Evolutionary conservation across 139 green algal genomes (phyloP), one percentile per base, ranked within the genome.

Genomic region (Mesotaenium endlicherianum): DNA sequence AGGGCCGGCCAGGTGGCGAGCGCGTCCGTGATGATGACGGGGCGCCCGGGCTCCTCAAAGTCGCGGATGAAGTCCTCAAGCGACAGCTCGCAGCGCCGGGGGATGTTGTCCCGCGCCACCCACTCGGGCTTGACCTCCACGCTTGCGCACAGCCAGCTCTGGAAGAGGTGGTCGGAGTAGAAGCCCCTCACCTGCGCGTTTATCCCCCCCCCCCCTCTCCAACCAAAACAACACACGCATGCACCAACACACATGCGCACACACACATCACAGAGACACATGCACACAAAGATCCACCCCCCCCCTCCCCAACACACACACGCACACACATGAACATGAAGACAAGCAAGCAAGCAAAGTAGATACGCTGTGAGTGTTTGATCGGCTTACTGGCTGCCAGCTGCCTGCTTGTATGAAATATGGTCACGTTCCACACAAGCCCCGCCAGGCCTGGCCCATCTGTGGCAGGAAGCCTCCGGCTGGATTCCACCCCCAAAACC

Each of bases 111-210:
- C 1, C 81, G 50, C 74, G 91, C 80, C 57, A 98, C 81, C 95
- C 95, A 98, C 3, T 91, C 81, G 0, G 53, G 58, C 14, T 89
- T 80, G 20, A 97, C 49, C 3, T 90, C 84, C 6, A 90, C 34
- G 8, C 82, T 92, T 1, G 94, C 92, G 71, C 92, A 98, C 49
- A 93, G 89, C 91, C 93, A 98, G 16, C 93, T 87, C 77, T 95
- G 93, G 89, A 98, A 95, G 44, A 98, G 88, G 50, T 97, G 71
- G 86, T 98, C 95, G 16, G 81, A 86, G 31, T 82, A 86, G 44
- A 86, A 55, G 44, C 45, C 42, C 31, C 31, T 43, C 26, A 86
- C 79, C 79, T 85, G 60, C 16, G 17, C 30, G 26, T n/a, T 64
- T 20, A n/a, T 20, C 53, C 26, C 26, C 26, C 53, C 26, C 26